phyloP scores from a whole-genome alignment of 2,329 filamentous ascomycete genomes.

The Neoascochyta sp. region DNA sequence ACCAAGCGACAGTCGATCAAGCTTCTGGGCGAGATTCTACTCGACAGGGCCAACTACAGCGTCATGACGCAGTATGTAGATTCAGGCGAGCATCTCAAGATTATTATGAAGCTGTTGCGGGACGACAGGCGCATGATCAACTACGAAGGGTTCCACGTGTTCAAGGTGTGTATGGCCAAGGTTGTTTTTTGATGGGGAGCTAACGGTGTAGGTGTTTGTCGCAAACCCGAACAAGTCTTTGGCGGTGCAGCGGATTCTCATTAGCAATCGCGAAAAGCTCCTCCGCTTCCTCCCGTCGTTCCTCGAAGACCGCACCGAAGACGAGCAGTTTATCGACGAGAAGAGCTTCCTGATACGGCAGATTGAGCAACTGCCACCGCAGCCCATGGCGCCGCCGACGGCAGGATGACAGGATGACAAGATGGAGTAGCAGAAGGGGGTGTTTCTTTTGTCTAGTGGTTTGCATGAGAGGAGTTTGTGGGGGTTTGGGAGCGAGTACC shows the following conservation, averaged over 20 bases:
- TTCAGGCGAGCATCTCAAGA: constrained; percentile 90
- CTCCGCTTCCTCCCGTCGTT: constrained; percentile 87
- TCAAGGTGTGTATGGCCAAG: constrained; percentile 61
- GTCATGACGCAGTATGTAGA: constrained; percentile 98
- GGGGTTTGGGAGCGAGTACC: constrained; percentile 4
- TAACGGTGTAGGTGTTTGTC: constrained; percentile 70
- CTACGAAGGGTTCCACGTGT: constrained; percentile 98
- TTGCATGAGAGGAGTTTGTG: constrained; percentile 13
- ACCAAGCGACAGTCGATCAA: constrained; percentile 99
- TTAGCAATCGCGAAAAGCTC: constrained; percentile 92
- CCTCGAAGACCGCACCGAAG: constrained; percentile 89
- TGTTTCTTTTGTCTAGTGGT: constrained; percentile 3
- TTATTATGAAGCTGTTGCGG: constrained; percentile 94
- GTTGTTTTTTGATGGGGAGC: constrained; percentile 1
- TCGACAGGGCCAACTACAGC: constrained; percentile 93
- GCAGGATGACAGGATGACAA: constrained; percentile 9
- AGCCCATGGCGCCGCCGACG: constrained; percentile 24
- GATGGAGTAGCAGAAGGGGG: not conserved
- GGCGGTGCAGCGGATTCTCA: constrained; percentile 88
- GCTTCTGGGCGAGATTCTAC: constrained; percentile 85
- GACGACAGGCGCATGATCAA: constrained; percentile 99
- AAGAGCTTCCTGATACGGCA: constrained; percentile 96
- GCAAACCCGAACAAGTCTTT: constrained; percentile 98
- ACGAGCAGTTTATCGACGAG: constrained; percentile 98
- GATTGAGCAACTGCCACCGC: constrained; percentile 56